Base-by-base conservation (phyloP, 106 monocot genomes). In the Dioscorea zingiberensis region DNA sequence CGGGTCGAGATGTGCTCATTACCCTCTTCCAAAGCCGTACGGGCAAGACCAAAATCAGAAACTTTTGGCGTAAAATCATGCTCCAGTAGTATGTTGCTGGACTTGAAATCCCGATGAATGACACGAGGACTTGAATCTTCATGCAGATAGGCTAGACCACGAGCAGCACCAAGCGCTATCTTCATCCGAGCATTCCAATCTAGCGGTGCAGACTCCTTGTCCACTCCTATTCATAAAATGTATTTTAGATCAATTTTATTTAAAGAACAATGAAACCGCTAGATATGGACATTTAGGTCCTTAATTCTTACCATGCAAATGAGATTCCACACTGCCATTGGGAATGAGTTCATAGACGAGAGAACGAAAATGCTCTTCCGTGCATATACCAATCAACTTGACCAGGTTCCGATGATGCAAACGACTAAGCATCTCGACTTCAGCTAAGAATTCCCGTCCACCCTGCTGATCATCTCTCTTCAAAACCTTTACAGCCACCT, bases 391-490 rank as follows among this genome's bases (percentile, higher is more conserved):
- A 24, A 91, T 78, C 74, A 95, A 73, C 81, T 85, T 95, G 54
- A 95, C 94, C 83, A 95, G 80, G 69, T 95, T 95, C 66, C 94
- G 48, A 30, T 95, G 94, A 79, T 95, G 94, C 74, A 95, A 71
- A 46, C 94, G 91, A 44, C 87, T 81, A 62, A 95, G 91, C 94
- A 95, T 95, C 72, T 95, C 94, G 44, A 95, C 78, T 69, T 95
- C 94, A 0, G 94, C 80, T 73, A 91, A 71, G 63, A 95, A 95
- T 63, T 95, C 94, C 16, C 90, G 73, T 19, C 82, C 84, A n/a
- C 93, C 89, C 49, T 87, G 90, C 18, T 80, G 81, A 67, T 91
- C 94, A 54, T 83, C 83, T 77, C 94, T 90, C 77, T 87, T 90
- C n/a, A 91, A 83, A 64, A 91, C 85, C 59, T 95, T 95, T 1